Evolutionary conservation across 805 yeast genomes (phyloP), one percentile per base, ranked within the genome.

Genomic region (Myxozyma mucilagina): DNA sequence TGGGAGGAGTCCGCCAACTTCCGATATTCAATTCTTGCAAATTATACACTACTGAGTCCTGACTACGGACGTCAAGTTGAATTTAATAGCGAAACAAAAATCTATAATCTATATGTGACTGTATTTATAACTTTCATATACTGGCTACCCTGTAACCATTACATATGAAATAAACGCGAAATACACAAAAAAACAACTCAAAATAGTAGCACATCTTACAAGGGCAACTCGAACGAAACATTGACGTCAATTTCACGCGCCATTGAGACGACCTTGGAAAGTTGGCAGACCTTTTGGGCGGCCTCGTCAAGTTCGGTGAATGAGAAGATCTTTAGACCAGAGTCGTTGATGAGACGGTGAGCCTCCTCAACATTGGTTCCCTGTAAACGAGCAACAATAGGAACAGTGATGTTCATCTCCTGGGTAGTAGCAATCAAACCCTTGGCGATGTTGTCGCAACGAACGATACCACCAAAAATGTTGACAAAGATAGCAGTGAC

Each of bases 381-480:
- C 82, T 96, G 98, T 75, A 94, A 83, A 85, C 99, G 90, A 65
- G 92, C 98, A 70, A 94, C 96, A 72, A 94, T 94, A 69, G 99
- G 99, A 59, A 94, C 89, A 67, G 83, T 85, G 76, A 94, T 86
- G 72, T 88, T 86, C 82, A 94, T 85, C 81, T 87, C 88, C 80
- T 90, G 90, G 68, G 97, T 86, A 57, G 97, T 97, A 68, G 92
- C 89, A 72, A 94, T 92, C 75, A 94, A 84, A 79, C 99, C 99
- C 80, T 87, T 86, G 72, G 99, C 99, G 67, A 94, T 97, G 80
- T 86, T 90, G 80, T 94, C 99, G 80, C 99, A 94, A 84, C 99
- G 90, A 71, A 94, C 99, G 71, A 94, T 94, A 82, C 99, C 99
- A 77, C 99, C 99, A 73, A 94, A 94, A 73, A 94, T 94, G 85